These are phyloP conservation scores for Lophiostoma macrostomum DNA, from an alignment of 495 filamentous ascomycete species.

Conservation along the genomic window DNA sequence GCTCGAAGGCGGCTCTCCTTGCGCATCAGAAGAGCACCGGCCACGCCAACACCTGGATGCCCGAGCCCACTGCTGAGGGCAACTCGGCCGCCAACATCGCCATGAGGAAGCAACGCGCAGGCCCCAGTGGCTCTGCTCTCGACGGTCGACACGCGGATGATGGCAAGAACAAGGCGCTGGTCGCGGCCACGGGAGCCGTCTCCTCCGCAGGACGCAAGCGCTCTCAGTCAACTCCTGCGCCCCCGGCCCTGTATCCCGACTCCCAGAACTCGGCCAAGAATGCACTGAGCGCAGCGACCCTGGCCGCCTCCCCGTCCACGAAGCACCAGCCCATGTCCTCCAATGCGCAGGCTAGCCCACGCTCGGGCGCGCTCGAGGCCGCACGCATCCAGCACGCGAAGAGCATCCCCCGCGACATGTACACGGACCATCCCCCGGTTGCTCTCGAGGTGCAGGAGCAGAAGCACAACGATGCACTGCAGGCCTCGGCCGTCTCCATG, in stretches of 20 bases:
- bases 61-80: constrained; percentile 49
- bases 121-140: constrained; percentile 43
- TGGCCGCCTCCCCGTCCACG: constrained; percentile 49
- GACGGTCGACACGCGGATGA: constrained; percentile 48
- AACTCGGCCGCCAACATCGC: constrained; percentile 60
- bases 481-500: constrained; percentile 82
- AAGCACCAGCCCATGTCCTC: too few species aligned
- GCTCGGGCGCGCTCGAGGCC: constrained; percentile 51
- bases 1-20: constrained; percentile 68
- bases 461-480: constrained; percentile 64
- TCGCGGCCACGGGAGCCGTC: constrained; percentile 72
- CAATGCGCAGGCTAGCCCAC: too few species aligned
- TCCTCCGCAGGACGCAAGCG: constrained; percentile 53
- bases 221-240: constrained; percentile 61
- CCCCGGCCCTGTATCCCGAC: constrained; percentile 53
- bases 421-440: constrained; percentile 71
- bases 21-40: constrained; percentile 63
- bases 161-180: constrained; percentile 58
- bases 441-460: constrained; percentile 69
- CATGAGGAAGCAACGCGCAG: constrained; percentile 46
- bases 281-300: constrained; percentile 65
- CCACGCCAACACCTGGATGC: constrained; percentile 51
- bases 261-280: constrained; percentile 57
- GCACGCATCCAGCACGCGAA: constrained; percentile 55
- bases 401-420: constrained; percentile 61